These are phyloP conservation scores for Aureobasidium subglaciale DNA, from an alignment of 2,329 filamentous ascomycete genomes.

Conservation along the genomic window DNA sequence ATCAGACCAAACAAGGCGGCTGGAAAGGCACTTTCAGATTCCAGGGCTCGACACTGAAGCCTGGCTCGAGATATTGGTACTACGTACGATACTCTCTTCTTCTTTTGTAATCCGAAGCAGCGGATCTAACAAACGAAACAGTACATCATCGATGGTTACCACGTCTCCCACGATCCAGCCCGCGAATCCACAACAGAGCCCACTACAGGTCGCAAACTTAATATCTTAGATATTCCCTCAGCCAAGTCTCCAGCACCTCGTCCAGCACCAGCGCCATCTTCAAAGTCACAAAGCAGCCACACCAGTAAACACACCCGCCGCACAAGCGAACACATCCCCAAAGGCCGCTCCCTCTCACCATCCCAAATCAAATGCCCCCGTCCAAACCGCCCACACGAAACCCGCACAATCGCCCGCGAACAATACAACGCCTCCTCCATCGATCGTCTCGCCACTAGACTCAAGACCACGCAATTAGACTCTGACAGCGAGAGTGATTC, in stretches of 20 bases:
- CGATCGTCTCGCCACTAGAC: constrained; percentile 65
- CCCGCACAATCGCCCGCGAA: constrained; percentile 75
- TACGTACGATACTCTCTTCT: constrained; percentile 49
- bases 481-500: constrained; percentile 45
- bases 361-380: constrained; percentile 88
- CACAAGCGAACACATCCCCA: constrained; percentile 63
- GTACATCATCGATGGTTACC: constrained; percentile 99
- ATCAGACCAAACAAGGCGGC: constrained; percentile 73
- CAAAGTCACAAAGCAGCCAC: constrained; percentile 34
- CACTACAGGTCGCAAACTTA: constrained; percentile 92
- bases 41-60: constrained; percentile 75
- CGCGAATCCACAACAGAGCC: constrained; percentile 85
- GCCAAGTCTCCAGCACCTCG: constrained; percentile 37
- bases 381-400: constrained; percentile 80
- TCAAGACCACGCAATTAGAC: constrained; percentile 26
- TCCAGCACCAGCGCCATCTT: constrained; percentile 33
- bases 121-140: constrained; percentile 21
- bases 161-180: constrained; percentile 92
- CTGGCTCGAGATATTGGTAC: constrained; percentile 97
- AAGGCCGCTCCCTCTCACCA: constrained; percentile 79
- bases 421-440: constrained; percentile 71
- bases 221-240: constrained; percentile 84
- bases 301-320: constrained; percentile 38
- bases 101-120: not conserved
- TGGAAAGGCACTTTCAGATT: constrained; percentile 98